These are phyloP conservation scores for Clausena lansium DNA, from an alignment of 345 rosid genomes.

Conservation along the genomic window DNA sequence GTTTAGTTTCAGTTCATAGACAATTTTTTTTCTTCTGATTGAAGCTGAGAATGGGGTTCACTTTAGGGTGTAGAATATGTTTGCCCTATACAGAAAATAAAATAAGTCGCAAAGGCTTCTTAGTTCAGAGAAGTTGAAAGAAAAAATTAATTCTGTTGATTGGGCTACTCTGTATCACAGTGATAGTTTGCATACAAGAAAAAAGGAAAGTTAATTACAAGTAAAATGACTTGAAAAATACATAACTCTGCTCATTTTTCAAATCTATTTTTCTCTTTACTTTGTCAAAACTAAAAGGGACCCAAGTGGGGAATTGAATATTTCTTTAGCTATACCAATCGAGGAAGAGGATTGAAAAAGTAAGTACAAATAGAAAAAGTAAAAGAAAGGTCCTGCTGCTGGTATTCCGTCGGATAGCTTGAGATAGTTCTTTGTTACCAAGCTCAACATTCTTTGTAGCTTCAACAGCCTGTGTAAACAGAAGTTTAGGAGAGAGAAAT, in stretches of 20 bases:
- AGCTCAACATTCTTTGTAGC: conserved; percentile 86
- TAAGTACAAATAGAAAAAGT: conserved; percentile 78
- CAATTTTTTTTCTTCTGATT: too few species aligned
- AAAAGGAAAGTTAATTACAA: too few species aligned
- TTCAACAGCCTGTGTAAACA: conserved; percentile 66
- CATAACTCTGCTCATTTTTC: too few species aligned
- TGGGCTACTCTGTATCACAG: neutral
- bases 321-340: conserved; percentile 71
- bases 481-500: neutral
- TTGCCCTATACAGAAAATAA: neutral
- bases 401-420: conserved; percentile 76
- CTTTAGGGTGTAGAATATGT: neutral
- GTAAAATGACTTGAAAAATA: too few species aligned
- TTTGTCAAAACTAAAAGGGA: neutral
- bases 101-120: too few species aligned
- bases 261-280: neutral
- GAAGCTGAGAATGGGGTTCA: neutral
- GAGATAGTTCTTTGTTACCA: conserved; percentile 83
- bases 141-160: neutral
- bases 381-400: conserved; percentile 89
- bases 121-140: neutral
- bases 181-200: neutral
- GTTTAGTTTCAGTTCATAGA: neutral
- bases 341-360: conserved; percentile 84
- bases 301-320: neutral